These are phyloP conservation scores for Tylopilus rubrobrunneus DNA, from an alignment of 768 basidiomycete species.

Conservation along the genomic window DNA sequence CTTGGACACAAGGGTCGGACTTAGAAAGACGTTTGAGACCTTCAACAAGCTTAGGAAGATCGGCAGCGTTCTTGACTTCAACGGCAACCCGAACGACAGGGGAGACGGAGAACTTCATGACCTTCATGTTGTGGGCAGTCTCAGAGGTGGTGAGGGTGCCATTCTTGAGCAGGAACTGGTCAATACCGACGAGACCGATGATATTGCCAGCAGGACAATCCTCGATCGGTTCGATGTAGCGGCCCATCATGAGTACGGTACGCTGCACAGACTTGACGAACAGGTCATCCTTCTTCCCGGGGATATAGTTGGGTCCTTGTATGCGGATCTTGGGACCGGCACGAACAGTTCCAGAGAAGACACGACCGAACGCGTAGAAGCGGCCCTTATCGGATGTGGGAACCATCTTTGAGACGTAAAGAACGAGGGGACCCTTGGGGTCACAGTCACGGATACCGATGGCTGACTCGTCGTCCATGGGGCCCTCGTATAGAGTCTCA, in stretches of 20 bases:
- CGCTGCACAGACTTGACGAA: conserved; percentile 98
- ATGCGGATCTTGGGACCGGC: conserved; percentile 99
- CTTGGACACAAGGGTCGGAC: conserved; percentile 98
- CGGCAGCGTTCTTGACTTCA: conserved; percentile 99
- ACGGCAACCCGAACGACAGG: conserved; percentile 99
- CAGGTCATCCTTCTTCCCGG: conserved; percentile 97
- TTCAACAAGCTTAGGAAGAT: conserved; percentile 99
- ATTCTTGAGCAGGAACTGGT: conserved; percentile 99
- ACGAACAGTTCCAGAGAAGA: conserved; percentile 97
- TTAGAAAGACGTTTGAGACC: conserved; percentile 99
- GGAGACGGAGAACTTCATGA: conserved; percentile 99
- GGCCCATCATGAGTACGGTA: conserved; percentile 99
- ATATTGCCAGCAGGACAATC: conserved; percentile 99
- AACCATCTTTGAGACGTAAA: conserved; percentile 99
- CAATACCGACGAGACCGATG: conserved; percentile 97
- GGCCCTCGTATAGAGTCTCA: conserved; percentile 99
- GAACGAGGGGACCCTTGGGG: conserved; percentile 91
- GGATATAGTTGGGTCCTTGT: conserved; percentile 97
- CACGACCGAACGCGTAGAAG: conserved; percentile 99
- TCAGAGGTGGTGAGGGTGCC: conserved; percentile 97
- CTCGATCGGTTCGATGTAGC: conserved; percentile 96
- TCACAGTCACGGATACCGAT: conserved; percentile 98
- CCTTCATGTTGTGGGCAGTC: conserved; percentile 99
- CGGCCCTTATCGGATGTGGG: conserved; percentile 99
- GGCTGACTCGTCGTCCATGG: conserved; percentile 99